A percentile compares a stretch with the other conserved stretches of the same genome.
Conservation (phyloP, 257 asterid species). For the Plantago elongata region DNA sequence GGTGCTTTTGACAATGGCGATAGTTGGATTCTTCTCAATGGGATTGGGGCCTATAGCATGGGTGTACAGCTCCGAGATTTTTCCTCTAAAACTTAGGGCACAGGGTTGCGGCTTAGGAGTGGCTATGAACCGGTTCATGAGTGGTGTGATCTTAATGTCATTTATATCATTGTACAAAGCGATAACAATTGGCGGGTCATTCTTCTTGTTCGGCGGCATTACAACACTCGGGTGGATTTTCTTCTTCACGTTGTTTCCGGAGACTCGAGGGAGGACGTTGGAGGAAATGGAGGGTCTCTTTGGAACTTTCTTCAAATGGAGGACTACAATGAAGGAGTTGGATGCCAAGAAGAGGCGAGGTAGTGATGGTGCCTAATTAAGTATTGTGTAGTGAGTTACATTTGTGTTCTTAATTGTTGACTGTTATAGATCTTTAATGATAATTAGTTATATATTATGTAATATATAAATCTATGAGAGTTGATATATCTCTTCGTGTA, state of each 20-base stretch:
- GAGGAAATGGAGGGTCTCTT: constrained; percentile 33
- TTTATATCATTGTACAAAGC: constrained; percentile 25
- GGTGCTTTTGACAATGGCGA: constrained; percentile 7
- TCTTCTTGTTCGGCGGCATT: constrained; percentile 22
- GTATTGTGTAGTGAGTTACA: background rate
- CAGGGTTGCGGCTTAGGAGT: constrained; percentile 34
- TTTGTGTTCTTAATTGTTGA: no score
- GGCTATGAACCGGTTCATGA: constrained; percentile 23
- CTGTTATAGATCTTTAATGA: no score
- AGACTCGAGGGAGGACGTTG: constrained; percentile 28
- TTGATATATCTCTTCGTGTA: no score
- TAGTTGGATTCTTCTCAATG: constrained; percentile 29
- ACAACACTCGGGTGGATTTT: constrained; percentile 15
- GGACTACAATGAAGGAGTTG: constrained; percentile 12
- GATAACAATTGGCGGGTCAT: constrained; percentile 28
- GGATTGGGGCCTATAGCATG: constrained; percentile 41
- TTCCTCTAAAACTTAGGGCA: constrained; percentile 29
- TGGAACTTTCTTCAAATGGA: constrained; percentile 29
- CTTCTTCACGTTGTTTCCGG: constrained; percentile 34
- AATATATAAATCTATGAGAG: no score
- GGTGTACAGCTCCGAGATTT: constrained; percentile 39
- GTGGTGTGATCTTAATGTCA: constrained; percentile 32
- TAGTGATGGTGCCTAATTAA: background rate
- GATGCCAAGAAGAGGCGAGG: background rate
- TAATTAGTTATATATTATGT: no score